A percentile compares a stretch with the other conserved stretches of the same genome.
phyloP scores from a whole-genome alignment of 2,329 filamentous ascomycete species.

The Cryphonectria radicalis region DNA sequence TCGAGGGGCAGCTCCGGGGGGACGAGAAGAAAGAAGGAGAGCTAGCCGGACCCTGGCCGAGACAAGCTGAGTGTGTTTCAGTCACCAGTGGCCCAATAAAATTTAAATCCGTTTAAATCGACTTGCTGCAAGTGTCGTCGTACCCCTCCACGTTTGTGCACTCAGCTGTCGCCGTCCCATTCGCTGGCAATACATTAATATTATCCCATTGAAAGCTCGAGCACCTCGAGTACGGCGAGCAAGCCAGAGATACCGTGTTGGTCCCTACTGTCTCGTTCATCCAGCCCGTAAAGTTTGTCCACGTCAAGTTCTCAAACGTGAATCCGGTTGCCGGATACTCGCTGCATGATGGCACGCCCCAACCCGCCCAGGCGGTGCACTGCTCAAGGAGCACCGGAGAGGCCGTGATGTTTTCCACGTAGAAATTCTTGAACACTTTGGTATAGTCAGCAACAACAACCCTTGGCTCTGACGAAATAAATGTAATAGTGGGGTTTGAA shows the following conservation, averaged over 20 bases:
- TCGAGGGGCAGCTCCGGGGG: too few species aligned
- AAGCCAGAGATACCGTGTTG: slow-evolving; percentile 11
- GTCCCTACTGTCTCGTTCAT: slow-evolving; percentile 18
- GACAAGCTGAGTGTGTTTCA: background rate
- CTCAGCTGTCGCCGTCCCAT: slow-evolving; percentile 7
- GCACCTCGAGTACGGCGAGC: slow-evolving; percentile 14
- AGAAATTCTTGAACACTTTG: slow-evolving; percentile 18
- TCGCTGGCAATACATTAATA: slow-evolving; percentile 8
- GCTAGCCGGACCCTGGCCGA: too few species aligned
- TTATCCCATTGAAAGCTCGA: slow-evolving; percentile 6
- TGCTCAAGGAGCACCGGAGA: slow-evolving; percentile 17
- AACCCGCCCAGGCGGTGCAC: slow-evolving; percentile 18
- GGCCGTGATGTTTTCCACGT: slow-evolving; percentile 21
- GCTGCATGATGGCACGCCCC: slow-evolving; percentile 15
- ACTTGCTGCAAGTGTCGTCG: slow-evolving; percentile 8
- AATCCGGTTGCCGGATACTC: slow-evolving; percentile 18
- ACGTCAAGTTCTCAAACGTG: slow-evolving; percentile 16
- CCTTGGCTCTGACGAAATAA: background rate
- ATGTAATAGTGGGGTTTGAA: background rate
- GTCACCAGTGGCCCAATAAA: background rate
- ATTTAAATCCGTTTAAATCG: background rate
- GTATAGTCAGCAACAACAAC: background rate
- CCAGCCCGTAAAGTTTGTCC: slow-evolving; percentile 22
- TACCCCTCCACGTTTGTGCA: slow-evolving; percentile 21
- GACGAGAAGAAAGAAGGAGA: too few species aligned